Percentiles rank a stretch among this genome's conserved stretches.
These are phyloP conservation scores for Luffa aegyptiaca DNA, from an alignment of 306 rosid species.

Conservation along the genomic window DNA sequence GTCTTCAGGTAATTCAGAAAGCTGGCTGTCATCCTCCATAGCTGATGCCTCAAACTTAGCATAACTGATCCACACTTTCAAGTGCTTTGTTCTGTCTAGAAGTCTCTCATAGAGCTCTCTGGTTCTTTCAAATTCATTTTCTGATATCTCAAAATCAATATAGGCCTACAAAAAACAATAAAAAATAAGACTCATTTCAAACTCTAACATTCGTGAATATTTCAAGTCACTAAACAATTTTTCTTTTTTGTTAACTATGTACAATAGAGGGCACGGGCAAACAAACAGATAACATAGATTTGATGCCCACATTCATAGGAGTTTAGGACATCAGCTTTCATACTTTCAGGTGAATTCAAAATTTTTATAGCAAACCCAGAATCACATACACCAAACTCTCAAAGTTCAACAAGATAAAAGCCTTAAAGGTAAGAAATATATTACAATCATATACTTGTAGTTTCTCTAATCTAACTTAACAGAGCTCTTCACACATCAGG, in stretches of 20 bases:
- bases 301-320: neutral
- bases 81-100: slow-evolving; percentile 83
- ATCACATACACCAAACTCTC: neutral
- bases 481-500: neutral
- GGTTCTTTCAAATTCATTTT: slow-evolving; percentile 73
- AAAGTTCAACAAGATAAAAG: neutral
- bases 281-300: neutral
- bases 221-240: neutral
- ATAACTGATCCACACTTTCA: slow-evolving; percentile 85
- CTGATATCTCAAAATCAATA: slow-evolving; percentile 78
- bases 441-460: neutral
- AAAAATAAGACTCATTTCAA: neutral
- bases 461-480: neutral
- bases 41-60: slow-evolving; percentile 84
- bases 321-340: neutral
- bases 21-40: slow-evolving; percentile 16
- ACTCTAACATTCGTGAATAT: neutral
- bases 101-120: slow-evolving; percentile 76
- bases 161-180: slow-evolving; percentile 49
- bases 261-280: neutral
- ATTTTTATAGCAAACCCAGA: neutral
- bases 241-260: neutral
- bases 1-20: slow-evolving; percentile 25
- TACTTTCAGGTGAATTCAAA: neutral
- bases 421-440: neutral